Evolutionary conservation across 2,329 filamentous ascomycete genomes (phyloP), one percentile per base, ranked within the genome.

Genomic region (Trichophyton simii): DNA sequence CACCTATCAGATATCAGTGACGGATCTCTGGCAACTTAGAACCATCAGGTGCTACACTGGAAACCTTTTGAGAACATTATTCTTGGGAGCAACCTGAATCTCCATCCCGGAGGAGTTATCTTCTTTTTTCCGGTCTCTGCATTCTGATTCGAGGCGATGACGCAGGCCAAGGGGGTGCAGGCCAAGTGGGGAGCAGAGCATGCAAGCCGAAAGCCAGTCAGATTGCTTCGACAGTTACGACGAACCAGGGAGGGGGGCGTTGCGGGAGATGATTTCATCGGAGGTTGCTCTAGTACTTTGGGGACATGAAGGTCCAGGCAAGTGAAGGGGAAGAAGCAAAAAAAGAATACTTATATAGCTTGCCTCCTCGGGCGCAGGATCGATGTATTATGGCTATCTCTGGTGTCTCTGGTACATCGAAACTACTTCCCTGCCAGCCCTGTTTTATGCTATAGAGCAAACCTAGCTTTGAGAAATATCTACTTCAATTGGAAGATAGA

Each of bases 181-280:
- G 28, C 52, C 28, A 36, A 52, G 52, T 55, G 52, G 52, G 18
- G 52, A 20, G 31, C n/a, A 55, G 28, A 55, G 28, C 20, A 7
- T 52, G 46, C 46, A 52, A 9, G 46, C 46, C 9, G 52, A 11
- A 15, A 20, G 52, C 52, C 52, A 55, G 52, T 55, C 15, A 55
- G 31, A 55, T 36, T 31, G 52, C 25, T n/a, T 15, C 52, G 8
- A 28, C 22, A 34, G 25, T 18, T n/a, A 7, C 41, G 15, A 44
- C 18, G 18, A 18, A 18, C 41, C 6, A 18, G 41, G 41, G 41
- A n/a, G 41, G 52, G 52, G 52, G 28, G 22, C 52, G 52, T 55
- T 20, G 52, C 52, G 52, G 52, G 52, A 55, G 28, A 55, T 55
- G 52, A 55, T 55, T 55, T 55, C 52, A 55, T 55, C 28, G 28